Conservation (phyloP, 2,329 filamentous ascomycete genomes). For the Zelopaecilomyces penicillatus region DNA sequence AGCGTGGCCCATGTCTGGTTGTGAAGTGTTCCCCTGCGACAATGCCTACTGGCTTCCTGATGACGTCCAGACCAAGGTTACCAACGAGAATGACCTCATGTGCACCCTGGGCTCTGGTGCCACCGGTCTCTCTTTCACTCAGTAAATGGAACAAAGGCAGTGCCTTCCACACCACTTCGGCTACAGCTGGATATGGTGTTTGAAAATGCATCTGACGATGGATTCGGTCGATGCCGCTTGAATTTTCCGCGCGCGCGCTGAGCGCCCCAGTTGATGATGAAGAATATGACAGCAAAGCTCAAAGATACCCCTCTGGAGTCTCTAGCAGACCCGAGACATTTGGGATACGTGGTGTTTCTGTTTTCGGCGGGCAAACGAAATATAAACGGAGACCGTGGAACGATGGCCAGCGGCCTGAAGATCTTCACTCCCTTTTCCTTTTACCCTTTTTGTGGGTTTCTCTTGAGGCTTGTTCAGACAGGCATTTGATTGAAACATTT, state of each 20-base stretch:
- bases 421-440: no score
- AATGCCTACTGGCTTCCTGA: conserved; percentile 46
- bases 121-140: conserved; percentile 15
- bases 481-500: not conserved
- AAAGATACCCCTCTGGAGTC: conserved; percentile 21
- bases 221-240: no score
- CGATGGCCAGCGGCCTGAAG: no score
- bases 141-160: conserved; percentile 1
- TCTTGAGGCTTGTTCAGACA: no score
- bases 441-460: no score
- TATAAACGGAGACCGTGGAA: no score
- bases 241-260: conserved; percentile 11
- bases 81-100: conserved; percentile 39
- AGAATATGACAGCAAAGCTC: conserved; percentile 11
- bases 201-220: conserved; percentile 8
- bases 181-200: not conserved
- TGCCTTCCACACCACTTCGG: not conserved
- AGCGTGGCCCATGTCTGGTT: conserved; percentile 38
- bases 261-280: conserved; percentile 15
- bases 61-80: conserved; percentile 48
- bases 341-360: conserved; percentile 3
- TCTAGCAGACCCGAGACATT: conserved; percentile 15
- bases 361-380: not conserved
- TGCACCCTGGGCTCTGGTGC: conserved; percentile 38
- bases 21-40: conserved; percentile 42